Base-by-base conservation (phyloP, 2,329 filamentous ascomycete species). In the Apiospora pterosperma region DNA sequence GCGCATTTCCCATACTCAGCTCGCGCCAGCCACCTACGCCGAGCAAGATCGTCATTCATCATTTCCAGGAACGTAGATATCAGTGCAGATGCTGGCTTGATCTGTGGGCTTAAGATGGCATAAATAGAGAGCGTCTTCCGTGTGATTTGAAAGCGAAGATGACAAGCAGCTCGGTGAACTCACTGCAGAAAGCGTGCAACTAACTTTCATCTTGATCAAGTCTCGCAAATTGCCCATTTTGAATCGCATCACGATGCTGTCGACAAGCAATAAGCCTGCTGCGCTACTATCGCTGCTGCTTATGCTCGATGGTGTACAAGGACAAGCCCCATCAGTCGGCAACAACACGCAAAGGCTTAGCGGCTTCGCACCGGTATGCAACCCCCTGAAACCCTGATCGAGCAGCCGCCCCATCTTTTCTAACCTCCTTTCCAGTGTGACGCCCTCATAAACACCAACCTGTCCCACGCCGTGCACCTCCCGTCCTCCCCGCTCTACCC, bases 401-500 rank as follows among this genome's bases (percentile, higher is more conserved):
- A 19, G n/a, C 10, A 19, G 19, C 48, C 48, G 8, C 16, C 11
- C 23, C 23, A 34, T 31, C 12, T 12, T 55, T 55, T 28, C 48
- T 55, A 23, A 55, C 48, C 48, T 31, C 16, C 28, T 55, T 42
- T 31, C 34, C 44, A 63, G 48, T 63, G 62, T 25, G 62, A 63
- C 31, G 5, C 59, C 34, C 2, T 64, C 28, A 55, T 67, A 7
- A 38, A 25, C 7, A 61, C 65, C 23, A 62, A 62, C 3, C 38
- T 68, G 19, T 61, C 48, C 25, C 62, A 64, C 42, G 55, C 38
- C 11, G 31, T 68, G 11, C 52, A 66, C 3, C 28, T 64, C 3
- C 34, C 65, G 4, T 25, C 61, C 62, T 1, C 61, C 63, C 19
- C 23, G 44, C 19, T 61, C 55, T 70, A 69, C 44, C 55, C 63